Conservation (phyloP, 2,329 filamentous ascomycete species). For the Colletotrichum navitas region DNA sequence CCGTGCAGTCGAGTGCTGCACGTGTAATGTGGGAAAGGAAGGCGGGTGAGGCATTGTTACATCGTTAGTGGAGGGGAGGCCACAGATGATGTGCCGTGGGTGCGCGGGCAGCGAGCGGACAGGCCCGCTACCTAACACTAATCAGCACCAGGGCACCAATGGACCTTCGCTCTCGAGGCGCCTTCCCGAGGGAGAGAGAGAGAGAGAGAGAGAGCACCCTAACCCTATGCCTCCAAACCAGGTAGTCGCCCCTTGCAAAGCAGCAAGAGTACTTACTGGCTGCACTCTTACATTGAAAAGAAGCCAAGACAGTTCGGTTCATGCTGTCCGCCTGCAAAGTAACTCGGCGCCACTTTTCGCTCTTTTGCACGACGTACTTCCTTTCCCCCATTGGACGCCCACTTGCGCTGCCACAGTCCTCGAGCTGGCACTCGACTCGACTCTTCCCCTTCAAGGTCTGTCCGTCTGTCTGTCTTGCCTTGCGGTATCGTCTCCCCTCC, state of each 20-base stretch:
- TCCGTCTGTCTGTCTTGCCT: not conserved
- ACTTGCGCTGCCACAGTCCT: not conserved
- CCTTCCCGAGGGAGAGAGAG: too few relatives aligned
- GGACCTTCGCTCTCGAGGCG: not conserved
- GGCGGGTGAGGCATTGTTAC: constrained; percentile 28
- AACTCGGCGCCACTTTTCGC: not conserved
- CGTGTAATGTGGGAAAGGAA: not conserved
- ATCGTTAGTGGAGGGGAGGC: constrained; percentile 12
- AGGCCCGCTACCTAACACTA: not conserved
- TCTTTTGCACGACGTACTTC: not conserved
- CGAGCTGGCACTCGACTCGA: not conserved
- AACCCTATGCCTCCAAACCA: not conserved
- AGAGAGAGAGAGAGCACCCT: not conserved
- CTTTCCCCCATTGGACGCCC: not conserved
- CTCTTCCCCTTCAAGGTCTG: not conserved
- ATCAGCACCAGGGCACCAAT: constrained; percentile 1
- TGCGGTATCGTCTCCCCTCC: not conserved
- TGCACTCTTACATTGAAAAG: not conserved
- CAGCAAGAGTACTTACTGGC: not conserved
- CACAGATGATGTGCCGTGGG: constrained; percentile 24
- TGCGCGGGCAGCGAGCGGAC: not conserved
- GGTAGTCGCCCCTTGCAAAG: constrained; percentile 2
- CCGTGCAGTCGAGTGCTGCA: not conserved
- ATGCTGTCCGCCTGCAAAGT: not conserved
- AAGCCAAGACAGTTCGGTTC: not conserved